Conservation (phyloP, 495 filamentous ascomycete species). For the Hypoxylon crocopeplum region DNA sequence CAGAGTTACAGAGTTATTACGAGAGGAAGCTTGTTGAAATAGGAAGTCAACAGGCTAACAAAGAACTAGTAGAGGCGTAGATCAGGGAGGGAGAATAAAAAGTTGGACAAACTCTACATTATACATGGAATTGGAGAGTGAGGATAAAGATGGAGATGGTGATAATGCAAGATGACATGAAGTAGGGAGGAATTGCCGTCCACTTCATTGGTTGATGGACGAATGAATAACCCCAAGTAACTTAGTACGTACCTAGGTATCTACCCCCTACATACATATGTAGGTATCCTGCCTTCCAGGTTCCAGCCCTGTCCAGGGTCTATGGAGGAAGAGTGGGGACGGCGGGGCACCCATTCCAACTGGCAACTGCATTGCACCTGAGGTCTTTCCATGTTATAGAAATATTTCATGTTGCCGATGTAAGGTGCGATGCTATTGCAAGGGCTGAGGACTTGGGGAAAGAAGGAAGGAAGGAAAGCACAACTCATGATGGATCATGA, state of each 20-base stretch:
- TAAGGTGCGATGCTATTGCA: too few species aligned
- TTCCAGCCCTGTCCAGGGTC: too few species aligned
- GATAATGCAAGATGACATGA: slow-evolving; percentile 1
- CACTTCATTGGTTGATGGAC: slow-evolving; percentile 20
- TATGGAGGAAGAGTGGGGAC: background rate
- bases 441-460: too few species aligned
- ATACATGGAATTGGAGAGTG: background rate
- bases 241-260: background rate
- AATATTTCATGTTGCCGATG: too few species aligned
- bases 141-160: slow-evolving; percentile 13
- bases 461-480: too few species aligned
- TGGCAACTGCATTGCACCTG: too few species aligned
- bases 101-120: slow-evolving; percentile 13
- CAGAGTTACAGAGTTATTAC: background rate
- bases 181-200: slow-evolving; percentile 1
- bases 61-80: too few species aligned
- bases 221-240: background rate
- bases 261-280: too few species aligned
- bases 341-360: background rate
- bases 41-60: background rate
- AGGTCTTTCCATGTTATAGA: too few species aligned
- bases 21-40: background rate
- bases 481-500: too few species aligned
- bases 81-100: slow-evolving; percentile 11
- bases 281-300: too few species aligned